Evolutionary conservation across 2,329 filamentous ascomycete genomes (phyloP).

Genomic region (Passalora sequoiae): DNA sequence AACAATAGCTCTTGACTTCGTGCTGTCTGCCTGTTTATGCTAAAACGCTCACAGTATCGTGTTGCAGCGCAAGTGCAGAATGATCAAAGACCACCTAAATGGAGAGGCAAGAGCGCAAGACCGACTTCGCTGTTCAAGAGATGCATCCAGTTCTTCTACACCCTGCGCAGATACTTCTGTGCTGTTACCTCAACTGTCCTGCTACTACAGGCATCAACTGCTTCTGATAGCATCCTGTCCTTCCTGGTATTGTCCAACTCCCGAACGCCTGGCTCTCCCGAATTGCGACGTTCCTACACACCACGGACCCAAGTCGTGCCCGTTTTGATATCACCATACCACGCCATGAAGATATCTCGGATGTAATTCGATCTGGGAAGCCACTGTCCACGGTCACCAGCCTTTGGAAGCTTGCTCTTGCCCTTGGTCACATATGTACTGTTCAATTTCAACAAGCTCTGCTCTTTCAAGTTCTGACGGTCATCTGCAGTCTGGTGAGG

Average conservation of each 20-base stretch:
- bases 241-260: neutral
- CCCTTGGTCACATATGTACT: constrained; percentile 50
- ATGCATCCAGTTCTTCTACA: too few species aligned
- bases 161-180: too few species aligned
- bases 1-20: too few species aligned
- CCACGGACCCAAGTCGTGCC: constrained; percentile 36
- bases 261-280: neutral
- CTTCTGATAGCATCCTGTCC: neutral
- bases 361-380: constrained; percentile 42
- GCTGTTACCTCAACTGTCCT: neutral
- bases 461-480: constrained; percentile 36
- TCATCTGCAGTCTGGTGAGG: constrained; percentile 40
- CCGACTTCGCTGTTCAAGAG: too few species aligned
- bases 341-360: constrained; percentile 40
- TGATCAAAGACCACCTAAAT: too few species aligned
- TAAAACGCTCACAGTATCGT: too few species aligned
- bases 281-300: constrained; percentile 1
- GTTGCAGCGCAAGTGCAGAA: too few species aligned
- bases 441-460: constrained; percentile 42
- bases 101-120: too few species aligned
- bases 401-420: constrained; percentile 43
- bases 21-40: too few species aligned
- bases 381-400: constrained; percentile 44
- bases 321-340: constrained; percentile 39
- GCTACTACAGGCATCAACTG: neutral